A percentile compares a stretch with the other conserved stretches of the same genome.
Evolutionary conservation across 805 yeast genomes (phyloP).

Genomic region (Blastobotrys terrestris): DNA sequence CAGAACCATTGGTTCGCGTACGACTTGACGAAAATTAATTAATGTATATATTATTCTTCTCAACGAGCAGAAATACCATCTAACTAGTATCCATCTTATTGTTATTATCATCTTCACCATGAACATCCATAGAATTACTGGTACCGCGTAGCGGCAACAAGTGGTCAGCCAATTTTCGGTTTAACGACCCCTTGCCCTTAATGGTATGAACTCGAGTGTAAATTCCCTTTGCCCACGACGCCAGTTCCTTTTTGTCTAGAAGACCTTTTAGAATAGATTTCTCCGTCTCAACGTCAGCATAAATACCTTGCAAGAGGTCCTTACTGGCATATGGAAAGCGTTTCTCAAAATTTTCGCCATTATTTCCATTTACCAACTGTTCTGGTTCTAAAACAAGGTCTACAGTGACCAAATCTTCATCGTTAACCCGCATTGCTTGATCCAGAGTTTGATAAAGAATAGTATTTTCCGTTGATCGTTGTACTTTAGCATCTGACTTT

Average conservation of each 20-base stretch:
- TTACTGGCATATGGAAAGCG: constrained; percentile 14
- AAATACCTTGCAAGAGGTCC: constrained; percentile 5
- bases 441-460: constrained; percentile 40
- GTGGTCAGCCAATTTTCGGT: not conserved
- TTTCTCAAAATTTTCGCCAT: constrained; percentile 3
- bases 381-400: not conserved
- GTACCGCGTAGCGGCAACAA: not conserved
- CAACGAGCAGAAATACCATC: too few relatives aligned
- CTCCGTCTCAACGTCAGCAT: constrained; percentile 7
- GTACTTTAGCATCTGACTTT: constrained; percentile 38
- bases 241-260: constrained; percentile 6
- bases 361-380: constrained; percentile 6
- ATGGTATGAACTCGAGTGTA: constrained; percentile 16
- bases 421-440: not conserved
- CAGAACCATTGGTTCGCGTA: constrained; percentile 29
- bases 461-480: constrained; percentile 37
- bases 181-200: not conserved
- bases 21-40: constrained; percentile 27
- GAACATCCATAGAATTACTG: not conserved
- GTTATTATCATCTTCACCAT: not conserved
- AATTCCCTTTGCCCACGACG: constrained; percentile 21
- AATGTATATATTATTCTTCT: not conserved
- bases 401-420: not conserved
- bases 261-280: constrained; percentile 3
- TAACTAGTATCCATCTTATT: not conserved